Percentiles rank a stretch among this genome's conserved stretches.
These are phyloP conservation scores for Penicillium sp. DNA, from an alignment of 2,329 filamentous ascomycete genomes.

Conservation along the genomic window DNA sequence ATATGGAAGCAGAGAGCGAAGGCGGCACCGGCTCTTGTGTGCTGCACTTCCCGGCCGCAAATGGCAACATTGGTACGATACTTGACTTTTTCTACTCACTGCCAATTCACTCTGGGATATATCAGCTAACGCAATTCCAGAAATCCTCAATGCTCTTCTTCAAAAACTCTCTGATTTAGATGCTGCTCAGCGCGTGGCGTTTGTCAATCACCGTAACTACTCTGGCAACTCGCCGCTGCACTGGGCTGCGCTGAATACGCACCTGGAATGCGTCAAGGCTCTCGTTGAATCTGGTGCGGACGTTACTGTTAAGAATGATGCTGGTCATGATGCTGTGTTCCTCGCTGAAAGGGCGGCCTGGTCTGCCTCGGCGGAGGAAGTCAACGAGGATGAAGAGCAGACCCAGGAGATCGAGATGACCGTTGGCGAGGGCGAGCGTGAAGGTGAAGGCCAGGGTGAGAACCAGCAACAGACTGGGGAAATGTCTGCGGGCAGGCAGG, in stretches of 20 bases:
- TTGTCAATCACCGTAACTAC: conserved; percentile 59
- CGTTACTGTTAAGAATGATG: conserved; percentile 71
- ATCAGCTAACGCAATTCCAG: conserved; percentile 18
- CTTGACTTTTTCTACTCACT: neutral
- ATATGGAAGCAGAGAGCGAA: conserved; percentile 71
- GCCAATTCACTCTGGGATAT: neutral
- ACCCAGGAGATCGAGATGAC: conserved; percentile 26
- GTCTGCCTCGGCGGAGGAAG: conserved; percentile 53
- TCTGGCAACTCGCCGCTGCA: conserved; percentile 89
- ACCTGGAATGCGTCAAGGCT: conserved; percentile 71
- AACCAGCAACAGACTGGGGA: conserved; percentile 14
- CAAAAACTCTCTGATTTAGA: conserved; percentile 33
- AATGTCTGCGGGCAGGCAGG: conserved; percentile 37
- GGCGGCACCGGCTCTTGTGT: conserved; percentile 46
- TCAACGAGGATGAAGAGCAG: conserved; percentile 17
- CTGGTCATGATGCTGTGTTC: conserved; percentile 75
- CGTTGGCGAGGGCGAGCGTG: conserved; percentile 18
- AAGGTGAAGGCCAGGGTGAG: conserved; percentile 6
- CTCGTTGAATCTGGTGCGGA: conserved; percentile 74
- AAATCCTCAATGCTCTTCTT: conserved; percentile 49
- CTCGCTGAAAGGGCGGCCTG: conserved; percentile 68
- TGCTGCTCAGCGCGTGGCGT: conserved; percentile 20
- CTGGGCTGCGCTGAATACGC: conserved; percentile 88
- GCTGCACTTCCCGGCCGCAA: conserved; percentile 88
- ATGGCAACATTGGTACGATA: conserved; percentile 70